Base-by-base conservation (phyloP, 495 filamentous ascomycete genomes). In the Hypoxylon rickii region DNA sequence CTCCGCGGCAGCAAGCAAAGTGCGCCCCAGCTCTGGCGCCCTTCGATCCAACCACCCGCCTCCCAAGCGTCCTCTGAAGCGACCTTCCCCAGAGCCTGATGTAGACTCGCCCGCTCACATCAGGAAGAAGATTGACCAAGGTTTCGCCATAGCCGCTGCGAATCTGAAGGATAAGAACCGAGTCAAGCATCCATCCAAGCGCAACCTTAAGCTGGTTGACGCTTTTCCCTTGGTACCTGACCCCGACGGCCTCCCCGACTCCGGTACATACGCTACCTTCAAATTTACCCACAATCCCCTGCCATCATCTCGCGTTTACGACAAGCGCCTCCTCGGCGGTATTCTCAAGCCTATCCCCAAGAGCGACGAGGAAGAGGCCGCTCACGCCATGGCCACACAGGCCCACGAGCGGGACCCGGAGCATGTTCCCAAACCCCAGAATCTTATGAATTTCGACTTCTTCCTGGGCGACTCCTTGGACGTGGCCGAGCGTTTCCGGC, bases 251-350 rank as follows among this genome's bases (percentile, higher is more conserved):
- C 86, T 92, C 65, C 87, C 92, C n/a, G 89, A 96, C 67, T 85
- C 84, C 19, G 90, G 90, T 47, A 85, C 86, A 12, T 97, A 90
- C 69, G 84, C 95, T 51, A 83, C 92, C 8, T 83, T 92, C 72
- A 97, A 97, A 58, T 97, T 97, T 73, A 78, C 81, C 33, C 89
- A 86, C 39, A 90, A 93, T 51, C 93, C 94, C 0, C 80, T 91
- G 6, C 72, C 78, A 26, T 68, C 79, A 13, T 75, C 76, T 8
- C 67, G 73, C 18, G 67, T 63, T 38, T 92, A 93, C 67, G 94
- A 97, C 67, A 77, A 79, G 38, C 87, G 95, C 24, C 83, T 97
- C 51, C 89, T 95, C 52, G 82, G 86, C 31, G 89, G 84, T 51
- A 71, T 98, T 34, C 77, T 98, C 44, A 83, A 84, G 36, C 92